Evolutionary conservation across 169 alveolate species (phyloP).

Genomic region (Cryptosporidium ubiquitum): DNA sequence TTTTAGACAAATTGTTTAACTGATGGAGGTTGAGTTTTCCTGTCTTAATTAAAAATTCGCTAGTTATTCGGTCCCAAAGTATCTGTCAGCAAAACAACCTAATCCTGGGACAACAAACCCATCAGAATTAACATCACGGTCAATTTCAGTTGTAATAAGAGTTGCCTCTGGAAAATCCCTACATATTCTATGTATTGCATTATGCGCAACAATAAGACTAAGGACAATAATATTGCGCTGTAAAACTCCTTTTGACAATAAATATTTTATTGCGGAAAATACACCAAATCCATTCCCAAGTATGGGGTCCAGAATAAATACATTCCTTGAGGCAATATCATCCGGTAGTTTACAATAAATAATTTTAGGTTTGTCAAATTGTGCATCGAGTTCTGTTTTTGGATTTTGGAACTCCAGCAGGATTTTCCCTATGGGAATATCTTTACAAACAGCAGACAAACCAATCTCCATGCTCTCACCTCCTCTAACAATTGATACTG

Average conservation of each 20-base stretch:
- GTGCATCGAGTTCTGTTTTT: conserved; percentile 68
- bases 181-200: conserved; percentile 71
- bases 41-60: background rate
- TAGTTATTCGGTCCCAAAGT: conserved; percentile 70
- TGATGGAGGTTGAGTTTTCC: background rate
- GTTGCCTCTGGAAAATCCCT: conserved; percentile 61
- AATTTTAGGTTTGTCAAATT: conserved; percentile 55
- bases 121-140: conserved; percentile 34
- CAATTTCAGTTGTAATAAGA: conserved; percentile 74
- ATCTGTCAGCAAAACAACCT: conserved; percentile 74
- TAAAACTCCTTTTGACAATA: conserved; percentile 54
- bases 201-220: conserved; percentile 68
- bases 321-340: conserved; percentile 62
- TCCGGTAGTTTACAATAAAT: conserved; percentile 71
- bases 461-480: conserved; percentile 75
- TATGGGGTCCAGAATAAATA: conserved; percentile 70
- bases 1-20: no score
- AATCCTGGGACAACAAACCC: conserved; percentile 74
- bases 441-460: conserved; percentile 69
- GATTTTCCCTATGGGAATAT: conserved; percentile 69
- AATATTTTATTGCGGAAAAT: conserved; percentile 41
- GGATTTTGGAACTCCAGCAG: conserved; percentile 60
- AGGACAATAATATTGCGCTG: conserved; percentile 54
- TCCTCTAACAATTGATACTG: conserved; percentile 72
- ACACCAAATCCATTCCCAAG: conserved; percentile 73